Evolutionary conservation across 2,329 filamentous ascomycete genomes (phyloP).

Genomic region (Bipolaris victoriae): DNA sequence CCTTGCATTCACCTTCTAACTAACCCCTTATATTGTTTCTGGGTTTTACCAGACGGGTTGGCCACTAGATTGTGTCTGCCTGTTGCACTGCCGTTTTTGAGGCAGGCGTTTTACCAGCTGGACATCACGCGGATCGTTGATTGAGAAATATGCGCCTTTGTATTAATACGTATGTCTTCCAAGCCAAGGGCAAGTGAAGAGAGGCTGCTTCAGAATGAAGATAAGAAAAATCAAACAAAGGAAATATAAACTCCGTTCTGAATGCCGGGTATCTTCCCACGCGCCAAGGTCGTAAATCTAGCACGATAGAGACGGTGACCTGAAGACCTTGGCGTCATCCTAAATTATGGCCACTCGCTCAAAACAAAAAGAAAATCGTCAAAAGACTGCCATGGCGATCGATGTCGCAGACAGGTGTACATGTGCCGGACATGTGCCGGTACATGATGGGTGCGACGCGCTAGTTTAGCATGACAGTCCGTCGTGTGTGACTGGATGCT

Average conservation of each 20-base stretch:
- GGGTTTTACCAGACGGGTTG: not conserved
- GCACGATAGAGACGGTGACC: constrained; percentile 13
- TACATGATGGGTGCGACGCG: not conserved
- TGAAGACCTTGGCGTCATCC: constrained; percentile 5
- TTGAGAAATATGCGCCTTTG: not conserved
- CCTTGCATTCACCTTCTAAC: not conserved
- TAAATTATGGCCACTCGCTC: constrained; percentile 1
- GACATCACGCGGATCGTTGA: not conserved
- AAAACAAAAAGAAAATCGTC: constrained; percentile 11
- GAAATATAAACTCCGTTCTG: constrained; percentile 13
- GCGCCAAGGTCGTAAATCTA: constrained; percentile 8
- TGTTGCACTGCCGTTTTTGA: not conserved
- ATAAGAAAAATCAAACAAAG: not conserved
- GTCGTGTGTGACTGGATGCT: constrained; percentile 1
- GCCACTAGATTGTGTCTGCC: not conserved
- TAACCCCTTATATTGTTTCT: not conserved
- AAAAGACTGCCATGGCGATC: not conserved
- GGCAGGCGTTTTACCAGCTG: not conserved
- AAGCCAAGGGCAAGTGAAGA: not conserved
- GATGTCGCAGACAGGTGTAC: not conserved
- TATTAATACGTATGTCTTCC: not conserved
- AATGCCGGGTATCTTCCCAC: constrained; percentile 19
- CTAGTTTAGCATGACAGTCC: not conserved
- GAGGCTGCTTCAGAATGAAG: not conserved
- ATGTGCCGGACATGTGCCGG: not conserved